Evolutionary conservation across 2,329 filamentous ascomycete genomes (phyloP), one percentile per base, ranked within the genome.

Genomic region (Pyrenochaeta sp.): DNA sequence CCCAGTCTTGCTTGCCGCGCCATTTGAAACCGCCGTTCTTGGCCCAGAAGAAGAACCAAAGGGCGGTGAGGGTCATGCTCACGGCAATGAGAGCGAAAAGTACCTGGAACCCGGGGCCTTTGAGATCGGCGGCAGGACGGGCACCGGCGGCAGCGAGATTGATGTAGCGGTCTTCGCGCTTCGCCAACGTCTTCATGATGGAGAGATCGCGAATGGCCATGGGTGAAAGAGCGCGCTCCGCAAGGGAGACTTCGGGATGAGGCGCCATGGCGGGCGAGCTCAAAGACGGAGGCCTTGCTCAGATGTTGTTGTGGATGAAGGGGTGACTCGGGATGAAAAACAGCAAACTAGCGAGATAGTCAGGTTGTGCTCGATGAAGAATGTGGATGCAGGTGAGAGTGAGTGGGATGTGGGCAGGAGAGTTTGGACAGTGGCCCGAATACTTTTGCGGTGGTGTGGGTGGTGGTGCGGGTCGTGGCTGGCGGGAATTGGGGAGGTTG

Each of bases 1-100:
- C 93, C 93, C 94, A 99, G 73, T 99, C 94, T 23, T 84, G 80
- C 52, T 95, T 38, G 77, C 31, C 31, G 31, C 82, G 81, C 80
- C 91, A 97, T 53, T 88, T 77, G 76, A 97, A 96, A 10, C 94
- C 94, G 50, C 94, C 94, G 61, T 97, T 96, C 74, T 89, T 93
- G 44, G 93, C 93, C 88, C 90, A 95, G 60, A 72, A 96, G 81
- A 99, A 97, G 81, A 99, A 96, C 92, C 94, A 99, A 65, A 97
- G 90, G 17, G 81, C 83, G 0, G 79, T 82, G 3, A 89, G 46
- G 17, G 94, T 88, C 66, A 97, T 88, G 21, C 76, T 83, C 1
- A 85, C 85, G 22, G 89, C 90, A 38, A 97, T 84, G 13, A 96
- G 71, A 8, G 89, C 93, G 67, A 97, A 96, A 1, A 97, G 77